Conservation (phyloP, 805 yeast genomes). For the Schizosaccharomyces cryophilus region DNA sequence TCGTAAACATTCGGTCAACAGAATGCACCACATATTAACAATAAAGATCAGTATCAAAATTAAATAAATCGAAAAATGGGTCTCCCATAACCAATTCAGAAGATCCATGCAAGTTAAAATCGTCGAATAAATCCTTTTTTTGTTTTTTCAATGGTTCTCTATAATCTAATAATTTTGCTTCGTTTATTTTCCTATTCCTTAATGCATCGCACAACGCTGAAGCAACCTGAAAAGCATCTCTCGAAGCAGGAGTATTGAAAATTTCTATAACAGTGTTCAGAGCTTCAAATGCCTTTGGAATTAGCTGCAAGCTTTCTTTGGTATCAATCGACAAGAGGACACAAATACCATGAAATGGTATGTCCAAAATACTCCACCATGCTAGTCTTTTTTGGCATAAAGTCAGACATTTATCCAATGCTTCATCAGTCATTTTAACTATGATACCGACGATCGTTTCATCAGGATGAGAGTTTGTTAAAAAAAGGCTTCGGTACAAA, state of each 20-base stretch:
- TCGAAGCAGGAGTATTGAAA: background rate
- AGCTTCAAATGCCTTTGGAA: background rate
- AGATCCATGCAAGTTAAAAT: too few species aligned
- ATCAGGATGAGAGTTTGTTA: background rate
- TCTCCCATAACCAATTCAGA: too few species aligned
- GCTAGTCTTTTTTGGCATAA: background rate
- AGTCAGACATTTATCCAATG: background rate
- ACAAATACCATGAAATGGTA: background rate
- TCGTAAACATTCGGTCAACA: too few species aligned
- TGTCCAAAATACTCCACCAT: background rate
- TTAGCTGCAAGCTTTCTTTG: background rate
- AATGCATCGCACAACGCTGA: background rate
- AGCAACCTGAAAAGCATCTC: background rate
- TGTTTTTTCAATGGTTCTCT: too few species aligned
- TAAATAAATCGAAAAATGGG: too few species aligned
- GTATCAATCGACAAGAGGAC: background rate
- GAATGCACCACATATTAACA: too few species aligned
- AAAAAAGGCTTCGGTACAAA: background rate
- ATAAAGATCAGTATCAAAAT: too few species aligned
- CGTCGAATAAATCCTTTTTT: too few species aligned
- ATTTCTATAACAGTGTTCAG: background rate
- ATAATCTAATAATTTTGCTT: background rate
- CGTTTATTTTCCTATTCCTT: background rate
- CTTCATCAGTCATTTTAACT: background rate
- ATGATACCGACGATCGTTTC: background rate